phyloP scores from a whole-genome alignment of 257 asterid genomes.

The Haberlea rhodopensis region DNA sequence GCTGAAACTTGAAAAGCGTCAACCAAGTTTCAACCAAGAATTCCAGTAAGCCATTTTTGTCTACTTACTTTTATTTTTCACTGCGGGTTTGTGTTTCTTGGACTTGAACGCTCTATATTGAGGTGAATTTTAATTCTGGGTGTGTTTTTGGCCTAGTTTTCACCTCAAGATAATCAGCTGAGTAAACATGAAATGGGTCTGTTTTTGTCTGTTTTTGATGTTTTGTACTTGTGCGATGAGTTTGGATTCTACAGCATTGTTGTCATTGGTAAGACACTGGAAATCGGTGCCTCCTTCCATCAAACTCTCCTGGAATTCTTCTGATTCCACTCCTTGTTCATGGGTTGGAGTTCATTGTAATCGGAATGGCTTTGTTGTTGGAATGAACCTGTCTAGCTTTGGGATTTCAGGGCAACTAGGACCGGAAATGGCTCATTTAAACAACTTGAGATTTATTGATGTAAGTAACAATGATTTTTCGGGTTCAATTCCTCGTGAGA shows the following conservation, averaged over 20 bases:
- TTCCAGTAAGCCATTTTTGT: too few species aligned
- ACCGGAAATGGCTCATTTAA: conserved; percentile 52
- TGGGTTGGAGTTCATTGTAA: conserved; percentile 72
- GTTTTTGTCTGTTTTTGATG: conserved; percentile 28
- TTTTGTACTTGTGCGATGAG: conserved; percentile 42
- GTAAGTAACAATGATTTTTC: conserved; percentile 42
- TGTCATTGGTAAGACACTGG: conserved; percentile 65
- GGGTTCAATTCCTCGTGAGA: conserved; percentile 52
- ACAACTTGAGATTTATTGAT: conserved; percentile 43
- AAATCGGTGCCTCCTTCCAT: conserved; percentile 57
- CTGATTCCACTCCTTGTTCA: conserved; percentile 57
- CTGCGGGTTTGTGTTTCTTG: too few species aligned
- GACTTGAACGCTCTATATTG: too few species aligned
- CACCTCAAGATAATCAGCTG: too few species aligned
- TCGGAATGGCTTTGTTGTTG: conserved; percentile 31
- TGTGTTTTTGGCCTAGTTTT: too few species aligned
- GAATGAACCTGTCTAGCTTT: conserved; percentile 43
- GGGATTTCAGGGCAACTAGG: conserved; percentile 72
- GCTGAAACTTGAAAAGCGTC: too few species aligned
- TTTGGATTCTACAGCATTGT: conserved; percentile 56
- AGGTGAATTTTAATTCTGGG: too few species aligned
- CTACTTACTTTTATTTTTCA: too few species aligned
- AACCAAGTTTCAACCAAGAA: too few species aligned
- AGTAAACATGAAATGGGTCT: too few species aligned
- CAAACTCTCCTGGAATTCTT: conserved; percentile 68